A percentile compares a stretch with the other conserved stretches of the same genome.
Evolutionary conservation across 139 green algal species (phyloP).

Genomic region (Chlamydomonas sphaeroides): DNA sequence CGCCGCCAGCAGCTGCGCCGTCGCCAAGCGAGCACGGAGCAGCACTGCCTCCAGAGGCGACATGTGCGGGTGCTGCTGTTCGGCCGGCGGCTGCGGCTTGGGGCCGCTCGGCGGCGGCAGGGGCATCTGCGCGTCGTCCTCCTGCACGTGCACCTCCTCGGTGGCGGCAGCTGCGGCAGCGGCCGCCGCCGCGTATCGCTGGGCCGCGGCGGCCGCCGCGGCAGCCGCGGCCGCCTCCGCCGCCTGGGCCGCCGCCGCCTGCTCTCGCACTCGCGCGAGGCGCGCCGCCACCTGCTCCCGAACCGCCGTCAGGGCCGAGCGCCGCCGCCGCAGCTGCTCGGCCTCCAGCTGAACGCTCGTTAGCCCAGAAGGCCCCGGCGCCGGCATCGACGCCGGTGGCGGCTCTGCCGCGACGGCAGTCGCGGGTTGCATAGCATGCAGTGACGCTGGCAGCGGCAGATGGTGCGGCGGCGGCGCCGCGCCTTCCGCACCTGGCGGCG

Average conservation of each 20-base stretch:
- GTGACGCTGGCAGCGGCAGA: too few species aligned
- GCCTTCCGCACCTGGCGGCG: neutral
- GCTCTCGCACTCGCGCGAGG: neutral
- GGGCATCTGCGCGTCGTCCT: neutral
- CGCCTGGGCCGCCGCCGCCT: neutral
- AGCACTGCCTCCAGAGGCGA: neutral
- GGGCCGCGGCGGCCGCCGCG: neutral
- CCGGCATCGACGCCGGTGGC: too few species aligned
- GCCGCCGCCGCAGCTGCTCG: constrained; percentile 7
- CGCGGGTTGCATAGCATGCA: too few species aligned
- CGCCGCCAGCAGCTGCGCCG: neutral
- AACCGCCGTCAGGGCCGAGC: neutral
- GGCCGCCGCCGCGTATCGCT: neutral
- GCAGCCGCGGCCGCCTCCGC: neutral
- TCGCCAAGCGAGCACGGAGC: neutral
- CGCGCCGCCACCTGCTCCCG: neutral
- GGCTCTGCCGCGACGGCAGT: too few species aligned
- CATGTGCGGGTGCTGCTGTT: neutral
- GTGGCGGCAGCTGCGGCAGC: neutral
- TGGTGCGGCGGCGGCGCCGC: neutral
- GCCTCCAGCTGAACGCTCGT: neutral
- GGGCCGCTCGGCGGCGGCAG: neutral
- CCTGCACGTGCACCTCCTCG: too few species aligned
- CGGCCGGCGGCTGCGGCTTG: neutral
- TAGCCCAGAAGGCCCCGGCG: too few species aligned